Evolutionary conservation across 805 yeast genomes (phyloP).

Genomic region (Saccharomycodes ludwigii): DNA sequence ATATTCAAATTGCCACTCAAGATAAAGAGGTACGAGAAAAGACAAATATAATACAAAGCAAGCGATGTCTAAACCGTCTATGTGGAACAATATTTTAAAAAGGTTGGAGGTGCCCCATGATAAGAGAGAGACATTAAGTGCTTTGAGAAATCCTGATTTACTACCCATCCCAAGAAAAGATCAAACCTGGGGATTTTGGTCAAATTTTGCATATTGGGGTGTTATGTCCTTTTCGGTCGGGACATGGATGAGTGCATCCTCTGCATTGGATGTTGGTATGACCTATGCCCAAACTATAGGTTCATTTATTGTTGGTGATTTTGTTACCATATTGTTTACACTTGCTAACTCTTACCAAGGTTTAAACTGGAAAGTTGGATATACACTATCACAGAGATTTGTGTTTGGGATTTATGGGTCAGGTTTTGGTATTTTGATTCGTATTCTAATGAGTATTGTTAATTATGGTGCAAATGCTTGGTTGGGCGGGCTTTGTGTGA

Average conservation of each 20-base stretch:
- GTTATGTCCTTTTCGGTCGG: conserved; percentile 31
- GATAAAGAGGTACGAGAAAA: too few relatives aligned
- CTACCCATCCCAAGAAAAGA: conserved; percentile 16
- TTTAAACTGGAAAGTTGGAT: conserved; percentile 36
- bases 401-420: conserved; percentile 37
- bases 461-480: conserved; percentile 36
- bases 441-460: conserved; percentile 34
- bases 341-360: conserved; percentile 38
- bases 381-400: conserved; percentile 32
- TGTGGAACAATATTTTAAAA: conserved; percentile 6
- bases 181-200: conserved; percentile 29
- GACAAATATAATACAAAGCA: too few relatives aligned
- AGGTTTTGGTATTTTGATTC: conserved; percentile 27
- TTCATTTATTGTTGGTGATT: conserved; percentile 33
- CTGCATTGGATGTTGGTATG: conserved; percentile 33
- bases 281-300: conserved; percentile 35
- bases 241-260: conserved; percentile 34
- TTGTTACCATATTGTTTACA: conserved; percentile 31
- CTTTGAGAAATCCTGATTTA: conserved; percentile 24
- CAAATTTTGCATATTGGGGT: conserved; percentile 33
- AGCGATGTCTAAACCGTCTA: too few relatives aligned
- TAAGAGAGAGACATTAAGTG: conserved; percentile 19
- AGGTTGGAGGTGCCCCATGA: conserved; percentile 21
- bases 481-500: conserved; percentile 31
- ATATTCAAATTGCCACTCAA: too few relatives aligned